Base-by-base conservation (phyloP, 805 yeast genomes). In the Tetrapisispora nanseiensis region DNA sequence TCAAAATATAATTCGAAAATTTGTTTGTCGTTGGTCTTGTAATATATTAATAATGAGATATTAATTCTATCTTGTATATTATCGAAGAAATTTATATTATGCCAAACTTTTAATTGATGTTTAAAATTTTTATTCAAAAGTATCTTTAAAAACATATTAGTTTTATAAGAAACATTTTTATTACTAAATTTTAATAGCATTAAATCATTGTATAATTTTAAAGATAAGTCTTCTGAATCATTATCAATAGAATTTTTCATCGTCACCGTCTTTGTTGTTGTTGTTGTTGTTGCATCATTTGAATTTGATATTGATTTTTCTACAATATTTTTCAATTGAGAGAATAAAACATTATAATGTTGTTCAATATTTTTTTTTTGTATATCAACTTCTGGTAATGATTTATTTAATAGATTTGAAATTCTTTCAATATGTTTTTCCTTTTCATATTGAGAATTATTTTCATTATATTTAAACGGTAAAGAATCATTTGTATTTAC, bases 281-380 rank as follows among this genome's bases (percentile, higher is more conserved):
- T 24, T 19, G 18, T 12, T 6, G 43, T 31, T 20, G 39, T 29
- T 2, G 37, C 20, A 2, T 37, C 27, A 22, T 23, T 23, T 21
- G 40, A 37, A 35, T 22, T 20, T 21, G 45, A 35, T 11, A 50
- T 42, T 9, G 58, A 50, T 22, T 46, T 46, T 26, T 46, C 57
- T 3, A 53, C 56, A 27, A 55, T 47, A 11, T 47, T 48, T 35
- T 51, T 54, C 41, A 61, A 40, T 20, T 56, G 54, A 8, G 51
- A 44, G 45, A 56, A 53, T 22, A 56, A 47, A 7, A 56, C 37
- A 31, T 59, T 54, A 40, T 59, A 59, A 44, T 61, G 64, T 2
- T 49, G 47, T 19, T 58, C 52, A 5, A 57, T 52, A 20, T 46
- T 50, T 35, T 41, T 44, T 37, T 48, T 52, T 27, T 51, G 46